Conservation (phyloP, 441 rosid genomes). For the Mallotus japonicus region DNA sequence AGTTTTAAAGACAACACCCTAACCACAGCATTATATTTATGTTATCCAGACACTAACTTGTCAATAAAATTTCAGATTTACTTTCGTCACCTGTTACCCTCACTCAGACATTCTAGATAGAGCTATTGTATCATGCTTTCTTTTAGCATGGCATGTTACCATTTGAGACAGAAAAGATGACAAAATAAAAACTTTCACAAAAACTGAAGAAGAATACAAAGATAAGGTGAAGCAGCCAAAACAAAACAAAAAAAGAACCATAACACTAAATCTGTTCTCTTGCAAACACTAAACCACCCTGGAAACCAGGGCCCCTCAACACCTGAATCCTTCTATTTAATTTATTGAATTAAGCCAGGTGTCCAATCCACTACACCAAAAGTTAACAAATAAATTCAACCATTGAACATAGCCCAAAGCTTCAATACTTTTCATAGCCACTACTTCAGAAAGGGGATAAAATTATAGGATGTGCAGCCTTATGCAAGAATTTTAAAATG, state of each 20-base stretch:
- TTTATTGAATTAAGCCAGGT: neutral
- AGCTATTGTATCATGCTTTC: conserved; percentile 2
- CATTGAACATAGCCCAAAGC: conserved; percentile 2
- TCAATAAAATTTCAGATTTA: neutral
- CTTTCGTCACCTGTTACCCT: neutral
- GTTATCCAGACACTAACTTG: neutral
- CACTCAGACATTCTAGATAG: neutral
- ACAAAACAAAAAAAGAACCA: neutral
- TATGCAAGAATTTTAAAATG: neutral
- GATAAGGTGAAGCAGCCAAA: neutral
- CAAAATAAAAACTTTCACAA: neutral
- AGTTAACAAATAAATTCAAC: neutral
- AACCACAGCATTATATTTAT: neutral
- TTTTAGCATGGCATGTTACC: neutral
- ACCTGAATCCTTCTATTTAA: neutral
- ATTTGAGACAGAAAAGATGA: neutral
- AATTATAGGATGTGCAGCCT: neutral
- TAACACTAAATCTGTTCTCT: neutral
- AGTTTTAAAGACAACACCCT: conserved; percentile 8
- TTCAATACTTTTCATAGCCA: conserved; percentile 4
- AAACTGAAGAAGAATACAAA: neutral
- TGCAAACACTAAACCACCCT: neutral
- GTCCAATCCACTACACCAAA: neutral
- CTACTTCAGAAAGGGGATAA: neutral
- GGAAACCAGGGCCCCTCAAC: neutral